Base-by-base conservation (phyloP, 1,139 yeast genomes). In the Eremothecium coryli region DNA sequence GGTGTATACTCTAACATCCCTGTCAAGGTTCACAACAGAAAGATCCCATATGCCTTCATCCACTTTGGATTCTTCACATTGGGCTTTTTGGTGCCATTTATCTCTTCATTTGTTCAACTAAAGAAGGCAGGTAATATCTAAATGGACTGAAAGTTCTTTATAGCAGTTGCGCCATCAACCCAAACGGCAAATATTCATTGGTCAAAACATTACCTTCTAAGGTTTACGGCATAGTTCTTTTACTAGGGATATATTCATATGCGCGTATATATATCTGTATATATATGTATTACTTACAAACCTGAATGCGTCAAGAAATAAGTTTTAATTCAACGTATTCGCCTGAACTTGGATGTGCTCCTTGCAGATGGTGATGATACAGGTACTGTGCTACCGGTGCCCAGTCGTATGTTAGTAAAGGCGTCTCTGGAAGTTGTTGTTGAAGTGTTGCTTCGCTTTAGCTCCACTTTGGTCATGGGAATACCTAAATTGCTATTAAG, bases 1-100 rank as follows among this genome's bases (percentile, higher is more conserved):
- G 97, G 97, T 54, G 76, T 78, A 35, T 88, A 90, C 78, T 70
- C 81, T 57, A 90, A 90, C 73, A 58, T 90, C 48, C 98, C 98
- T 47, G 90, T 88, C 76, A 75, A 76, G 70, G 93, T 90, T 46
- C 85, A 84, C 71, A 70, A 76, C 73, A 84, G 94, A 73, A 82
- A 76, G 68, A 71, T 88, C 46, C 97, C 97, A 46, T 85, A 73
- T 61, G 80, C 76, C 50, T 66, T 84, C 35, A 70, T 78, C 48
- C 94, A 79, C 70, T 80, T 82, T 71, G 76, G 88, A 38, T 77
- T 76, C 65, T 73, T 84, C 56, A 77, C 86, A 59, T 44, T 69
- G 23, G 76, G 74, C 38, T 66, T 67, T 38, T 66, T 70, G 40
- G 59, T 82, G 60, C 93, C 93, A 59, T 76, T 79, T 68, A 63